Evolutionary conservation across 2,329 filamentous ascomycete genomes (phyloP), one percentile per base, ranked within the genome.

Genomic region (Ophiosphaerella korrae): DNA sequence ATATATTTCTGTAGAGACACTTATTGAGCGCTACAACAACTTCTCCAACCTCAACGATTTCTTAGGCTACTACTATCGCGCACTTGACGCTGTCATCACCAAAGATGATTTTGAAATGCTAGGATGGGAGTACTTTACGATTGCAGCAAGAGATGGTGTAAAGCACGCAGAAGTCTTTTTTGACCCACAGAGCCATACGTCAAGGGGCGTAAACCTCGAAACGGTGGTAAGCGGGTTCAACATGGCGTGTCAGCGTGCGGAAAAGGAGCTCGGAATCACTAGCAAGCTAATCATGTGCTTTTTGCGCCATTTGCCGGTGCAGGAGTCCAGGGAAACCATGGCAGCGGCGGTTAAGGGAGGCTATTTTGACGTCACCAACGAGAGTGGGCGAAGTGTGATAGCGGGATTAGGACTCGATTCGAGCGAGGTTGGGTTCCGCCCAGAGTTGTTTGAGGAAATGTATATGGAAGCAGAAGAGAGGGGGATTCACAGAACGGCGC

Each of bases 121-220:
- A 9, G 88, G 87, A 5, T 88, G 84, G 77, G 82, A 83, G 55
- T 92, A 92, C 75, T 88, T 92, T 70, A 66, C 78, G 29, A 83
- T 81, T 50, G 88, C 87, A 2, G 79, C 84, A 29, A 74, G 75
- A 1, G 84, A 90, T 55, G 84, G 84, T 33, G 85, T 92, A 1
- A 79, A 83, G 42, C 88, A 92, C 66, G 87, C 87, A 12, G 89
- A 92, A 71, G 81, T 91, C 57, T 92, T 91, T 76, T 92, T 92
- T 75, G 89, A 92, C 69, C 88, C 89, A 1, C 88, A 92, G 72
- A 88, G 87, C 1, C 89, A 92, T 71, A 81, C 84, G 4, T 75
- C 74, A 11, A 81, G 88, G 14, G 86, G 86, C 5, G 75, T 92
- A 3, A 59, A 78, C 7, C 87, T 89, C 66, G 75, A 80, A 13